These are phyloP conservation scores for Colletotrichum destructivum DNA, from an alignment of 2,329 filamentous ascomycete genomes.

Conservation along the genomic window DNA sequence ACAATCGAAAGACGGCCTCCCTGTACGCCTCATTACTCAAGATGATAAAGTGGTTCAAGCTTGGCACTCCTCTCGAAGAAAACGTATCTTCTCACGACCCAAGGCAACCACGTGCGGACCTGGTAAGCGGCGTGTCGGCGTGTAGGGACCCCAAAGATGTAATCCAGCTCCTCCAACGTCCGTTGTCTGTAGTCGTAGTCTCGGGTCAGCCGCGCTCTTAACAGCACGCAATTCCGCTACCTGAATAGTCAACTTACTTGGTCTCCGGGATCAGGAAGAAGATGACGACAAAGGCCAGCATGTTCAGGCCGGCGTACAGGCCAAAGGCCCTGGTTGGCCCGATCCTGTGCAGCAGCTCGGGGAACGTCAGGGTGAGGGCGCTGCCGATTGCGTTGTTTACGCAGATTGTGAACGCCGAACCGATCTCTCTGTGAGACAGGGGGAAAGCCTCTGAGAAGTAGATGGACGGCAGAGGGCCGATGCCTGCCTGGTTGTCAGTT, in stretches of 20 bases:
- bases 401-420: conserved; percentile 50
- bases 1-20: background rate
- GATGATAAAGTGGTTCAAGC: conserved; percentile 59
- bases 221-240: background rate
- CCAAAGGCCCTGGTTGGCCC: conserved; percentile 65
- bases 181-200: conserved; percentile 51
- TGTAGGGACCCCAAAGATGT: conserved; percentile 55
- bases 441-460: conserved; percentile 71
- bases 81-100: conserved; percentile 56
- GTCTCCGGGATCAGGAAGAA: conserved; percentile 73
- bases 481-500: conserved; percentile 43
- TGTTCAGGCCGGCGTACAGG: conserved; percentile 73
- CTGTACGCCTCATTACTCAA: conserved; percentile 44
- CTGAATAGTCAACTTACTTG: conserved; percentile 50
- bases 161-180: conserved; percentile 63
- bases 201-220: background rate
- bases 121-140: conserved; percentile 52
- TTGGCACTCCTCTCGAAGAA: conserved; percentile 49
- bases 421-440: conserved; percentile 64
- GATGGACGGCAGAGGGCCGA: conserved; percentile 53
- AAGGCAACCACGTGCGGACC: conserved; percentile 51
- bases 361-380: conserved; percentile 58
- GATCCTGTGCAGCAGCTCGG: conserved; percentile 60
- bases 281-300: conserved; percentile 74
- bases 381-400: conserved; percentile 50